Evolutionary conservation across 129 eudicot genomes (phyloP), one percentile per base, ranked within the genome.

Genomic region (Daucus carota): DNA sequence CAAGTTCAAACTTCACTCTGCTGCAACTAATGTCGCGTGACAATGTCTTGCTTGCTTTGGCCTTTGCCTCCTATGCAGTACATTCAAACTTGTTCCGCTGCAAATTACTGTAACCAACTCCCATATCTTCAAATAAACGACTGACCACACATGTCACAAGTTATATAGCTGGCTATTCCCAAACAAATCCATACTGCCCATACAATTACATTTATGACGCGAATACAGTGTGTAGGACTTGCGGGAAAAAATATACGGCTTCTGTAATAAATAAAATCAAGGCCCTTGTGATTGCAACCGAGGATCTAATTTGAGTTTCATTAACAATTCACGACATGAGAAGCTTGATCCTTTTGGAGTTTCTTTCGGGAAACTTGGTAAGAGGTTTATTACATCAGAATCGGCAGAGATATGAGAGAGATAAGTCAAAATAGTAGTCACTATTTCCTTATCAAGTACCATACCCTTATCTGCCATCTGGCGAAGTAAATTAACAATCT

Each of bases 391-490:
- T n/a, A 90, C 29, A 60, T 88, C 79, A 34, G 74, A 15, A 33
- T 87, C 92, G 14, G 84, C 92, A 47, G 92, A 75, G n/a, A 84
- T 73, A 68, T 83, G 73, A 80, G 80, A 87, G 10, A 92, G 52
- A 78, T 88, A 88, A 7, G 73, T 60, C 83, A 90, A 32, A 59
- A 90, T 84, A 17, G 93, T 92, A 0, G 76, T 54, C 63, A 86
- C 82, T 66, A 85, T 69, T 47, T 77, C 77, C 20, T 80, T 78
- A 81, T 90, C 96, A 4, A 90, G 93, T 31, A 71, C 77, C 75
- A 92, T 84, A 73, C 88, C 85, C 72, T 76, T 76, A 24, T 80
- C 79, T 50, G 90, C 92, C 98, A 92, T 92, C 78, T 88, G 73
- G 33, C 32, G 86, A 84, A 92, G 93, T 75, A 92, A 80, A 52